Conservation (phyloP, 2,329 filamentous ascomycete genomes). For the Bipolaris oryzae region DNA sequence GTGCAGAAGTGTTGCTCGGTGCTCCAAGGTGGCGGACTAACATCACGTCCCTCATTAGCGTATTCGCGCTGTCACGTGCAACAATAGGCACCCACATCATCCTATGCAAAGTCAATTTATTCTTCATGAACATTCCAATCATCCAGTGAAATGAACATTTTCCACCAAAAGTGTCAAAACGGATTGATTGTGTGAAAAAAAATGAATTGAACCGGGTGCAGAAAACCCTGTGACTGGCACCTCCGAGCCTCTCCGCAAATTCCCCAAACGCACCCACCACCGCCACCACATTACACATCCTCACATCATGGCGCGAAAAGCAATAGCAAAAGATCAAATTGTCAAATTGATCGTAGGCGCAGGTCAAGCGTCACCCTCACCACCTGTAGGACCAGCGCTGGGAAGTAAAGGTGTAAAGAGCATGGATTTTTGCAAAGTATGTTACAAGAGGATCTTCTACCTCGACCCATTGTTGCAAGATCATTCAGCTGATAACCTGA, state of each 20-base stretch:
- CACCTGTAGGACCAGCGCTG: slow-evolving; percentile 92
- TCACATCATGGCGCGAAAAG: slow-evolving; percentile 45
- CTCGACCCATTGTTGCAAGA: not conserved
- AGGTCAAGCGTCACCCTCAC: slow-evolving; percentile 91
- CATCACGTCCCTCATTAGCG: slow-evolving; percentile 19
- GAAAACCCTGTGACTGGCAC: slow-evolving; percentile 28
- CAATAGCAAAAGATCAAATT: slow-evolving; percentile 57
- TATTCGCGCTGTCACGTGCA: slow-evolving; percentile 25
- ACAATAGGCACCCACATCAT: not conserved
- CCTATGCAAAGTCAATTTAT: not conserved
- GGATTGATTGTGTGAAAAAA: not conserved
- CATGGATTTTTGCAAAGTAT: slow-evolving; percentile 89
- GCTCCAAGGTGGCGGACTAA: slow-evolving; percentile 4
- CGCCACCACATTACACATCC: slow-evolving; percentile 1
- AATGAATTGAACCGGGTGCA: not conserved
- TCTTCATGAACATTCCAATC: rapidly evolving
- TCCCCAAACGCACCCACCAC: slow-evolving; percentile 13
- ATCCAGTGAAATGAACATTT: not conserved
- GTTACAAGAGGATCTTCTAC: not conserved
- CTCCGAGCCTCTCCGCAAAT: slow-evolving; percentile 31
- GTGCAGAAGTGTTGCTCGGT: slow-evolving; percentile 2
- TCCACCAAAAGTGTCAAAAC: not conserved
- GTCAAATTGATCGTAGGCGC: slow-evolving; percentile 98
- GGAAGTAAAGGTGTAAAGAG: slow-evolving; percentile 98
- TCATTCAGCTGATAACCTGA: not conserved